Evolutionary conservation across 371 early-diverging fungal species (phyloP).

Genomic region (Rhizopus stolonifer): DNA sequence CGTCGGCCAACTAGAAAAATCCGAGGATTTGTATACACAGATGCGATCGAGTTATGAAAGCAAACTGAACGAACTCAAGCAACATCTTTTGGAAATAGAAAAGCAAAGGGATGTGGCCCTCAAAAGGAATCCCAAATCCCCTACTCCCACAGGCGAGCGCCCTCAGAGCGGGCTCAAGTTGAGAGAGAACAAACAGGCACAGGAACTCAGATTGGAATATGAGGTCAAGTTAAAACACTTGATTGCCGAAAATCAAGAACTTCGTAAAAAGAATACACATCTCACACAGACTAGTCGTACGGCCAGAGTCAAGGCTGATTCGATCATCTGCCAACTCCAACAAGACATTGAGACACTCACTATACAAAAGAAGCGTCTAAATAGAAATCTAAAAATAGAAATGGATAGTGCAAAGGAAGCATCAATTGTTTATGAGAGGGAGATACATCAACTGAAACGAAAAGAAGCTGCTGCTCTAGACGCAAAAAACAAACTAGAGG

Average conservation of each 20-base stretch:
- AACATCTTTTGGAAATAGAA: conserved; percentile 53
- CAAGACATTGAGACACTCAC: conserved; percentile 53
- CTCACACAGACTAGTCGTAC: conserved; percentile 45
- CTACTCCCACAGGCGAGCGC: not conserved
- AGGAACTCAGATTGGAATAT: conserved; percentile 45
- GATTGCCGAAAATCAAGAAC: conserved; percentile 61
- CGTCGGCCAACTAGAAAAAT: conserved; percentile 53
- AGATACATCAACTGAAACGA: conserved; percentile 63
- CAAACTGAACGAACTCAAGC: conserved; percentile 57
- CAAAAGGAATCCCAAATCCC: not conserved
- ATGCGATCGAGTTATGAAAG: conserved; percentile 68
- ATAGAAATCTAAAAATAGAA: conserved; percentile 66
- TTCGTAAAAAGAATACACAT: conserved; percentile 55
- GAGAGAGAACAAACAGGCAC: conserved; percentile 30
- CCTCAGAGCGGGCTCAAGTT: conserved; percentile 18
- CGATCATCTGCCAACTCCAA: conserved; percentile 33
- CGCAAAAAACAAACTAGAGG: conserved; percentile 65
- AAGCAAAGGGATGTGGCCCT: conserved; percentile 56
- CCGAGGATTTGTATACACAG: conserved; percentile 53
- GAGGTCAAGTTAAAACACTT: conserved; percentile 68
- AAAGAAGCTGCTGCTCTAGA: conserved; percentile 54
- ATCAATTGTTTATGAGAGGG: conserved; percentile 54
- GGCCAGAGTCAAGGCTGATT: conserved; percentile 45
- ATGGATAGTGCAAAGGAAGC: conserved; percentile 58
- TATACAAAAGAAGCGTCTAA: conserved; percentile 69